phyloP scores from a whole-genome alignment of 192 early-diverging fungal species.

The Gorgonomyces haynaldii region DNA sequence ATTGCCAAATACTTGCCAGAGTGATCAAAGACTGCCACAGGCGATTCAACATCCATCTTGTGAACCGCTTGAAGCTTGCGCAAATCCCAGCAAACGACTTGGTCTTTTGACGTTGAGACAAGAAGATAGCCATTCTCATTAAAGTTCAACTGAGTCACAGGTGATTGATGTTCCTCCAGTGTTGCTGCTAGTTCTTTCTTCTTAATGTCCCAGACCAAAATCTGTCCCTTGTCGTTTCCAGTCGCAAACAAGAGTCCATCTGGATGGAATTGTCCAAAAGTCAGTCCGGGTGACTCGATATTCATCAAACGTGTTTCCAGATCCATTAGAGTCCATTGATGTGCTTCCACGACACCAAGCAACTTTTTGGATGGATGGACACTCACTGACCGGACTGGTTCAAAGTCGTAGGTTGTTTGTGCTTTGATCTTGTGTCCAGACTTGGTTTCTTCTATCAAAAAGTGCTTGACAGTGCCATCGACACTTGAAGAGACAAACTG shows the following conservation, averaged over 20 bases:
- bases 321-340: slow-evolving; percentile 72
- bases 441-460: no score
- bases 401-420: no score
- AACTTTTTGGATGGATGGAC: slow-evolving; percentile 73
- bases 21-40: slow-evolving; percentile 65
- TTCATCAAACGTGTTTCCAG: slow-evolving; percentile 49
- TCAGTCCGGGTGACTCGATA: slow-evolving; percentile 26
- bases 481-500: slow-evolving; percentile 59
- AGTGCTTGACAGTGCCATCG: slow-evolving; percentile 72
- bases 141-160: slow-evolving; percentile 62
- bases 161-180: slow-evolving; percentile 50
- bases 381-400: slow-evolving; percentile 59
- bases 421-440: slow-evolving; percentile 43
- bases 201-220: slow-evolving; percentile 80
- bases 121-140: slow-evolving; percentile 92
- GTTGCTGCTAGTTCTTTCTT: slow-evolving; percentile 49
- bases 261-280: slow-evolving; percentile 69
- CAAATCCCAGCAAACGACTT: slow-evolving; percentile 88
- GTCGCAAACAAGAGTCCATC: slow-evolving; percentile 82
- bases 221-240: slow-evolving; percentile 54
- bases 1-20: slow-evolving; percentile 77
- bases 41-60: slow-evolving; percentile 41
- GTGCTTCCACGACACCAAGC: slow-evolving; percentile 59
- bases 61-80: slow-evolving; percentile 68
- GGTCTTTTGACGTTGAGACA: slow-evolving; percentile 48